Base-by-base conservation (phyloP, 768 basidiomycete species). In the Boletus reticuloceps region DNA sequence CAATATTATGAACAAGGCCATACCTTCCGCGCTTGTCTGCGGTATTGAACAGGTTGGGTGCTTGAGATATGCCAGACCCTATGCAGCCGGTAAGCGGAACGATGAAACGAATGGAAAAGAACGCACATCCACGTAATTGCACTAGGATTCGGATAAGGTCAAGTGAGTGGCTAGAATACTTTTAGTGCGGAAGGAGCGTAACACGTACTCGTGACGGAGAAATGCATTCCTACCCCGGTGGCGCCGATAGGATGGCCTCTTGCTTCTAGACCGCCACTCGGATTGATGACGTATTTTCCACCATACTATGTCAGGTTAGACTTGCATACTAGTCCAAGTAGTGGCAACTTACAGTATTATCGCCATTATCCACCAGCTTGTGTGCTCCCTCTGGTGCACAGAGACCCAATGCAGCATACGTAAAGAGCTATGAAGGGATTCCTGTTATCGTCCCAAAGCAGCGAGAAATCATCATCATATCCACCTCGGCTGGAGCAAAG, bases 11-110 rank as follows among this genome's bases (percentile, higher is more conserved):
- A 7, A 89, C 83, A 12, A 93, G 75, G 2, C 87, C 90, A 60
- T 80, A 89, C 70, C 90, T 91, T 11, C 89, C 87, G 16, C 84
- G 82, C 58, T 77, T 76, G 68, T 89, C 87, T 0, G 74, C 47
- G 10, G 60, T 74, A 58, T 85, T 77, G 53, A 89, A 88, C 38
- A 90, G 74, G 3, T 82, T 82, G 4, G 82, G 81, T 16, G 81
- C 84, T 73, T 91, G 89, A 83, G 89, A 87, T 41, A 86, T 83
- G 34, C 87, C 89, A 4, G 88, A 84, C 89, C 86, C 85, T 87
- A 27, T 12, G 53, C 37, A 34, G 10, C 36, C 13, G 8, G 6
- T 53, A 2, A 58, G 44, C 1, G 6, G 20, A 14, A 37, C 9
- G 6, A 37, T 22, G 6, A 20, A 19, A 20, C 25, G 11, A 32